Evolutionary conservation across 2,329 filamentous ascomycete species (phyloP).

Genomic region (Oidium heveae): DNA sequence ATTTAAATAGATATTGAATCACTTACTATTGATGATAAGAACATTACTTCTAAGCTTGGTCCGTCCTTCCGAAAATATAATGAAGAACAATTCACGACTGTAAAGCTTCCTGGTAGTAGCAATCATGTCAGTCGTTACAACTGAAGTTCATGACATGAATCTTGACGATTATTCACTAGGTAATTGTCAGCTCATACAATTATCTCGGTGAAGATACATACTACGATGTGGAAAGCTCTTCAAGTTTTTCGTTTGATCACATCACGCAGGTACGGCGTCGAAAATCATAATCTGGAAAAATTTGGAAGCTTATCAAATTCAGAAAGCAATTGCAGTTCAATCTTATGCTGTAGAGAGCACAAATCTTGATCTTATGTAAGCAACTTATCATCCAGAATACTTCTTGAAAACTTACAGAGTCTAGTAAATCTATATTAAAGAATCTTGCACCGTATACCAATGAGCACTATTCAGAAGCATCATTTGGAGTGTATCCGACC

Average conservation of each 20-base stretch:
- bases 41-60: constrained; percentile 43
- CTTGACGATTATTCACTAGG: constrained; percentile 18
- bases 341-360: constrained; percentile 53
- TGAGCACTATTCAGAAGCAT: constrained; percentile 71
- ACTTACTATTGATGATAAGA: constrained; percentile 44
- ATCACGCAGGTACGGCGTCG: constrained; percentile 33
- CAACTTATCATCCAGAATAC: neutral
- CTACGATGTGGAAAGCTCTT: constrained; percentile 71
- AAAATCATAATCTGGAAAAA: no score
- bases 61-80: constrained; percentile 89
- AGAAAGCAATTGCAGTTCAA: constrained; percentile 66
- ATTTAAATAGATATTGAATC: constrained; percentile 55
- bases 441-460: constrained; percentile 47
- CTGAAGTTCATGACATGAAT: neutral
- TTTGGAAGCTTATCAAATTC: constrained; percentile 4
- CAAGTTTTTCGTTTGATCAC: constrained; percentile 77
- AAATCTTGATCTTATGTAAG: constrained; percentile 59
- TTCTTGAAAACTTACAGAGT: neutral
- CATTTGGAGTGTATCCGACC: constrained; percentile 61
- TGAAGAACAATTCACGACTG: constrained; percentile 72
- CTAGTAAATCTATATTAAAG: constrained; percentile 63
- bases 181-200: constrained; percentile 69
- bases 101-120: constrained; percentile 70
- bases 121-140: constrained; percentile 31
- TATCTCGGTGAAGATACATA: constrained; percentile 58